Percentiles rank a stretch among this genome's conserved stretches.
These are phyloP conservation scores for Penicillium italicum DNA, from an alignment of 2,329 filamentous ascomycete genomes.

Conservation along the genomic window DNA sequence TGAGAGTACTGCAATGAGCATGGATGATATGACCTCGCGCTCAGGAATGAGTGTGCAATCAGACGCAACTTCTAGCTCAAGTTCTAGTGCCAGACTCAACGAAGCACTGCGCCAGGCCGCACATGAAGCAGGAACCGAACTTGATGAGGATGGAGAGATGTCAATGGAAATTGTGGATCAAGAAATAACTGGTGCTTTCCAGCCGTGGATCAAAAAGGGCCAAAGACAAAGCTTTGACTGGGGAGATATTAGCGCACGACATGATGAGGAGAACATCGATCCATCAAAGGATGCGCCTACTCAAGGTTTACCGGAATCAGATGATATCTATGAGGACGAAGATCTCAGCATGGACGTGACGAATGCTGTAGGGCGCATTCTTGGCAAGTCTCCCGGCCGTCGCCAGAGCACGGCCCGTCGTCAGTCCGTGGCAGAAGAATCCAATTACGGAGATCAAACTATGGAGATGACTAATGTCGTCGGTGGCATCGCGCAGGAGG, in stretches of 20 bases:
- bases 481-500: conserved; percentile 37
- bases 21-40: conserved; percentile 72
- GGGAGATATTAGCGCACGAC: conserved; percentile 40
- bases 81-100: conserved; percentile 71
- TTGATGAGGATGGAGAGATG: conserved; percentile 65
- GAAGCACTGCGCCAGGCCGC: conserved; percentile 73
- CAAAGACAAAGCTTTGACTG: conserved; percentile 42
- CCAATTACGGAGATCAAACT: conserved; percentile 47
- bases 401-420: conserved; percentile 41
- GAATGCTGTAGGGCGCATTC: conserved; percentile 72
- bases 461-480: conserved; percentile 48
- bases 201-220: conserved; percentile 48
- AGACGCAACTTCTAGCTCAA: conserved; percentile 51
- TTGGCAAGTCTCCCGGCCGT: conserved; percentile 47
- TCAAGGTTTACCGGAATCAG: conserved; percentile 22
- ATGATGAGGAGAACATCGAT: conserved; percentile 47
- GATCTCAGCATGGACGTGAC: conserved; percentile 96
- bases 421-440: conserved; percentile 41
- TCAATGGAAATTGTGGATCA: conserved; percentile 75
- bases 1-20: conserved; percentile 75
- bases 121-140: conserved; percentile 68
- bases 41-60: conserved; percentile 62
- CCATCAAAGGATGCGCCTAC: conserved; percentile 25
- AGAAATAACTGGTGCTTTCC: conserved; percentile 49
- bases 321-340: conserved; percentile 52